A percentile compares a stretch with the other conserved stretches of the same genome.
phyloP scores from a whole-genome alignment of 768 basidiomycete genomes.

The Suillus cothurnatus region DNA sequence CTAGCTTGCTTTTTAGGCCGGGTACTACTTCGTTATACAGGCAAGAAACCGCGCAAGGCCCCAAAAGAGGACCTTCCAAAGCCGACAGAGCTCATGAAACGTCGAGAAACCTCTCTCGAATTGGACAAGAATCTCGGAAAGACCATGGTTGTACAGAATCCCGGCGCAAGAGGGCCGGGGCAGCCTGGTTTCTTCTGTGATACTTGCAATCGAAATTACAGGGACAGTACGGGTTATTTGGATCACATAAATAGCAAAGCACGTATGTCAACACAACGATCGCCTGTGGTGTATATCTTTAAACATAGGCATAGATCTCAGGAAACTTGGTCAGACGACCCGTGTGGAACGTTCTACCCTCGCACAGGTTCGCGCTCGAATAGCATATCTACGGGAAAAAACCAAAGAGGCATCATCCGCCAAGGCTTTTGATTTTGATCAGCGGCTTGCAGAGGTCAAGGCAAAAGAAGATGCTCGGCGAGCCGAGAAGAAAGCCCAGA shows the following conservation, averaged over 20 bases:
- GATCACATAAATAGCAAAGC: slow-evolving; percentile 95
- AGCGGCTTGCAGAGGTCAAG: slow-evolving; percentile 81
- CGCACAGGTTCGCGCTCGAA: slow-evolving; percentile 89
- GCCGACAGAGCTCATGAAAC: slow-evolving; percentile 91
- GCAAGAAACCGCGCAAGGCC: slow-evolving; percentile 78
- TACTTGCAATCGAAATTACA: slow-evolving; percentile 86
- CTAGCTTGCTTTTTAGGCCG: neutral
- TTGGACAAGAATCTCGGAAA: slow-evolving; percentile 95
- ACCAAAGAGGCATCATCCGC: slow-evolving; percentile 81
- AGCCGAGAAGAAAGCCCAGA: slow-evolving; percentile 75
- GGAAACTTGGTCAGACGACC: slow-evolving; percentile 94
- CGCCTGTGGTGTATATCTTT: slow-evolving; percentile 9
- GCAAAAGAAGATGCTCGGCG: slow-evolving; percentile 68
- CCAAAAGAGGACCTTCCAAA: slow-evolving; percentile 79
- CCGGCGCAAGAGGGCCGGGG: slow-evolving; percentile 80
- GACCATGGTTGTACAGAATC: slow-evolving; percentile 91
- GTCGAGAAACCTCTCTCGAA: slow-evolving; percentile 80
- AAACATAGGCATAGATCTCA: slow-evolving; percentile 69
- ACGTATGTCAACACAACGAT: slow-evolving; percentile 58
- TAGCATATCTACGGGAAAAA: slow-evolving; percentile 84
- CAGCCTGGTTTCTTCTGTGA: slow-evolving; percentile 96
- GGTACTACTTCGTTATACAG: slow-evolving; percentile 39
- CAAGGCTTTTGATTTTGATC: slow-evolving; percentile 94
- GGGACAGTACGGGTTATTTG: slow-evolving; percentile 91
- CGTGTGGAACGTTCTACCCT: slow-evolving; percentile 88